These are phyloP conservation scores for Amanita rubescens DNA, from an alignment of 768 basidiomycete genomes.

Conservation along the genomic window DNA sequence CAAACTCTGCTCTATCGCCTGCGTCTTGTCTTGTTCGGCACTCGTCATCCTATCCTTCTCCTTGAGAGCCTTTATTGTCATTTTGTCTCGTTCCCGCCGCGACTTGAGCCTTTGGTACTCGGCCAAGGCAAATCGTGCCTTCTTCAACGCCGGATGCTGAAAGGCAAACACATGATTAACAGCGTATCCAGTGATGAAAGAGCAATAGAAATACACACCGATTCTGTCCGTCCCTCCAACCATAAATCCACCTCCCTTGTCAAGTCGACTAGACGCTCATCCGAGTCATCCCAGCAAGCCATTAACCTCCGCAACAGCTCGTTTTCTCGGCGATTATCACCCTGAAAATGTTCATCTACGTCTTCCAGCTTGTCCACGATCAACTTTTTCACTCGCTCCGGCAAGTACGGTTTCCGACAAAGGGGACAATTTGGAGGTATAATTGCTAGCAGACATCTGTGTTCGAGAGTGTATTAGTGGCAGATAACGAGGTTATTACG, in stretches of 20 bases:
- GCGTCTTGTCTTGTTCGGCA: slow-evolving; percentile 27
- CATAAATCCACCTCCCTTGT: slow-evolving; percentile 44
- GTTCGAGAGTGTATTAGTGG: background rate
- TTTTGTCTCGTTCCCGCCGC: slow-evolving; percentile 22
- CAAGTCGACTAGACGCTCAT: slow-evolving; percentile 28
- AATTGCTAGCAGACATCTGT: slow-evolving; percentile 49
- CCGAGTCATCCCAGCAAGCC: slow-evolving; percentile 32
- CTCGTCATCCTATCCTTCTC: slow-evolving; percentile 19
- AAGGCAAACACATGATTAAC: background rate
- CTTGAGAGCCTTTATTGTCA: slow-evolving; percentile 24
- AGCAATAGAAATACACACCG: slow-evolving; percentile 25
- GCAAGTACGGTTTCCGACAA: slow-evolving; percentile 53
- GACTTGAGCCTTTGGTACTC: slow-evolving; percentile 32
- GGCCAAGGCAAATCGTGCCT: slow-evolving; percentile 28
- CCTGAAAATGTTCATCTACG: slow-evolving; percentile 19
- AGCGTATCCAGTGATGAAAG: background rate
- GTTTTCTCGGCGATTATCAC: slow-evolving; percentile 18
- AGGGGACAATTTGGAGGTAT: slow-evolving; percentile 52
- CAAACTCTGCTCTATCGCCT: slow-evolving; percentile 29
- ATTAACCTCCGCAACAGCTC: slow-evolving; percentile 31
- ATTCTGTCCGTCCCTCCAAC: slow-evolving; percentile 36
- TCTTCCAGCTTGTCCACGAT: slow-evolving; percentile 48
- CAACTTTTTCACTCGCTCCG: slow-evolving; percentile 57
- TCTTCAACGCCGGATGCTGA: slow-evolving; percentile 19
- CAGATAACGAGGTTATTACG: background rate